Evolutionary conservation across 2,329 filamentous ascomycete genomes (phyloP), one percentile per base, ranked within the genome.

Genomic region (Colletotrichum kahawae): DNA sequence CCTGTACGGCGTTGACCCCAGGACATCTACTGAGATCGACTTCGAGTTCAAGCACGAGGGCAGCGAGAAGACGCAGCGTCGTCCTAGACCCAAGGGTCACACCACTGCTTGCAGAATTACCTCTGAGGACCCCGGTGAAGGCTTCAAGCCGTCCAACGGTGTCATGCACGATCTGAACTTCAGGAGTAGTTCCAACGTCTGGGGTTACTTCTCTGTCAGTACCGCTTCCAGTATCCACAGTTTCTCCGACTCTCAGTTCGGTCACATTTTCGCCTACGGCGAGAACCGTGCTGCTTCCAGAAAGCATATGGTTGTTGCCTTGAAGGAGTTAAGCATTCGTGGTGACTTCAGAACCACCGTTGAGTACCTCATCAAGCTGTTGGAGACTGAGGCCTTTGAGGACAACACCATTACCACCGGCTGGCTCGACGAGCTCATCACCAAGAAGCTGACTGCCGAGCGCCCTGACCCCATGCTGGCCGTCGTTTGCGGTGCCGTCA

Each of bases 131-230:
- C 97, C 97, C 12, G 97, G 97, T 81, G 97, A 99, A 90, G 97
- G 97, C 68, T 99, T 99, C 92, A 99, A 99, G 91, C 97, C 97
- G 74, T 99, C 97, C 60, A 98, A 96, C 82, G 97, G 97, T 92
- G 98, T 96, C 68, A 97, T 99, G 92, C 97, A 98, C 88, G 97
- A 99, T 83, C 89, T 99, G 82, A 99, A 99, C 90, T 99, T 99
- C 92, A 92, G 97, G 83, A 97, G 94, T 88, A 98, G 95, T 84
- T 98, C 97, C 77, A 99, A 99, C 80, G 97, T 98, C 71, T 99
- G 97, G 97, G 97, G 97, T 90, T 99, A 99, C 87, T 99, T 99
- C 92, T 99, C 97, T 68, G 97, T 99, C 84, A 95, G 96, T 88
- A 97, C 96, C 12, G 93, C 95, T 71, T 96, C 96, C 88, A 96